phyloP scores from a whole-genome alignment of 306 rosid species.

The peach (Prunus persica) region Prunus_persica_NCBIv2 NC_034011.1:20287501-20288000 shows the following conservation, averaged over 20 bases:
- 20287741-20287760: background rate
- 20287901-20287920: background rate
- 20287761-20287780: conserved; percentile 2
- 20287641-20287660: background rate
- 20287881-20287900: background rate
- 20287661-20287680: conserved; percentile 2
- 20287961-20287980: no score
- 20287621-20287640: background rate
- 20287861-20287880: background rate
- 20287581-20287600: no score
- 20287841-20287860: background rate
- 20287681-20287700: conserved; percentile 6
- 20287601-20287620: background rate
- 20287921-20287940: background rate
- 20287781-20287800: background rate
- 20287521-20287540: no score
- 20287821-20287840: conserved; percentile 6
- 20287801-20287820: background rate
- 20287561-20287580: no score
- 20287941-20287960: background rate
- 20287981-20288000: no score
- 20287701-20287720: conserved; percentile 2
- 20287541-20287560: no score
- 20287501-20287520: no score
- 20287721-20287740: conserved; percentile 7